Evolutionary conservation across 169 alveolate species (phyloP), one percentile per base, ranked within the genome.

Genomic region (Plasmodium inui): DNA sequence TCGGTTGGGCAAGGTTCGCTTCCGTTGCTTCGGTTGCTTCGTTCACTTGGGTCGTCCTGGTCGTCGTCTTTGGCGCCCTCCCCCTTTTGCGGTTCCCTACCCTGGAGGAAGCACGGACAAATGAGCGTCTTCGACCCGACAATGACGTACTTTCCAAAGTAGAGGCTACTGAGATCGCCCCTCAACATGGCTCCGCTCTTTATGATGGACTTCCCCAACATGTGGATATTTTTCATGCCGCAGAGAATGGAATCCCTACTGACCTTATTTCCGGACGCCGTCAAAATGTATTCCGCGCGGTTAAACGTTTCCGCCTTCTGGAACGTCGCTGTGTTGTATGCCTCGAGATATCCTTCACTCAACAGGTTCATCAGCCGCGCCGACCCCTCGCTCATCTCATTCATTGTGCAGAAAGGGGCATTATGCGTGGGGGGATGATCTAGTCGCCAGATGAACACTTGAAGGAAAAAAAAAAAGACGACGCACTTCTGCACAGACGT

Each of bases 121-220:
- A 97, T 39, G 26, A 97, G 96, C 41, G 96, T 97, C 73, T 95
- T 96, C 76, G 95, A 96, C 71, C 96, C 94, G 22, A 97, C 44
- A 7, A 97, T 96, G 55, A 96, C 94, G 73, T 95, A 95, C 86
- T 92, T 81, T 6, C 98, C 98, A 78, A 96, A 91, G 53, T 95
- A 92, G 7, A 97, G 92, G 70, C 55, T 74, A 1, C 96, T 98
- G 19, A 97, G 74, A 85, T 97, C 98, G 30, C 98, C 98, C 85
- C 98, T 70, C 28, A 97, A 46, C 44, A 97, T 88, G 26, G 96
- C 96, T 46, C 93, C 95, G 55, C 96, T 95, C 61, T 96, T 95
- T 50, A 96, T 94, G 67, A 96, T 95, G 19, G 97, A 95, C 67
- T 95, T 97, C 44, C 97, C 98, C 80, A 94, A 88, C 94, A 97